phyloP scores from a whole-genome alignment of 164 flowering plant genomes.

The Warburgia ugandensis region DNA sequence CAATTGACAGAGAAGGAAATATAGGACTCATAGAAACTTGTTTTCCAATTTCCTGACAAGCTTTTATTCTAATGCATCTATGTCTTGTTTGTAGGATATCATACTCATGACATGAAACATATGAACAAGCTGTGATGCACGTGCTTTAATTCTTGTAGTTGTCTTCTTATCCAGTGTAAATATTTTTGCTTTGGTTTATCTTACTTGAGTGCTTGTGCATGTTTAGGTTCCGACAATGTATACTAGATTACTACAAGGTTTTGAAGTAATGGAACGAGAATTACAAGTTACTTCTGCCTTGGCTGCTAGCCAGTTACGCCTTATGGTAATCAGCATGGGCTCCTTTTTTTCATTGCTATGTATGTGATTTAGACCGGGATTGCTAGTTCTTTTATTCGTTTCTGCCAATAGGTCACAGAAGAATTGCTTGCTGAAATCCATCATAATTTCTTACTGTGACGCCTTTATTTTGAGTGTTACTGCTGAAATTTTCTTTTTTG shows the following conservation, averaged over 20 bases:
- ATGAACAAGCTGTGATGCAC: background rate
- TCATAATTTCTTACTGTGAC: no score
- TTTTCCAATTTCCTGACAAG: no score
- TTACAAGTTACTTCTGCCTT: slow-evolving; percentile 55
- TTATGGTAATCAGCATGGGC: slow-evolving; percentile 54
- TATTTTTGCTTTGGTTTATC: background rate
- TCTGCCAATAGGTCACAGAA: no score
- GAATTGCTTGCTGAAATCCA: no score
- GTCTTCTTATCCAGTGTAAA: background rate
- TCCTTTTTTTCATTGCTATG: background rate
- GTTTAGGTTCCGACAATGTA: slow-evolving; percentile 96
- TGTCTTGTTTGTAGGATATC: background rate
- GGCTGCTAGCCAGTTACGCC: slow-evolving; percentile 84
- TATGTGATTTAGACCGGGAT: no score
- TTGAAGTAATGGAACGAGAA: slow-evolving; percentile 80
- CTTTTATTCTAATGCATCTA: no score
- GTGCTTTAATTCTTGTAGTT: background rate
- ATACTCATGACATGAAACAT: background rate
- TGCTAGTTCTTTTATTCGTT: no score
- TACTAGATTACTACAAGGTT: slow-evolving; percentile 89
- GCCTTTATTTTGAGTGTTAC: no score
- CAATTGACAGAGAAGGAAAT: no score
- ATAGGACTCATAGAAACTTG: no score
- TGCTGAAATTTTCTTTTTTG: no score
- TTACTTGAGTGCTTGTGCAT: slow-evolving; percentile 9